Conservation (phyloP, 225 moss, liverwort and hornwort species). For the Anthoceros angustus region DNA sequence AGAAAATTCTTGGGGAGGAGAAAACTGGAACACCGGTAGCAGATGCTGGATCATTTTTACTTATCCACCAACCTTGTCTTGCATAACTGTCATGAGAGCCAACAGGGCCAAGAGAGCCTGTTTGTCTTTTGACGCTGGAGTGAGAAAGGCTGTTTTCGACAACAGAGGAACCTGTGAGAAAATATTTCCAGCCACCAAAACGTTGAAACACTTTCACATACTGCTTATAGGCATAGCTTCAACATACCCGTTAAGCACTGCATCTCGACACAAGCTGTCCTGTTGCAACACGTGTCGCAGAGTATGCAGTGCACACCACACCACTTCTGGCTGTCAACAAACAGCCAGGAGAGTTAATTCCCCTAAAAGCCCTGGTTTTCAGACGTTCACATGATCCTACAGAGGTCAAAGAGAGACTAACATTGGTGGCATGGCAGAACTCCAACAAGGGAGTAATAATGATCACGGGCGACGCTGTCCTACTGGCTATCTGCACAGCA, state of each 20-base stretch:
- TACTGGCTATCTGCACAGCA: constrained; percentile 51
- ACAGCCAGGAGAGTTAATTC: neutral
- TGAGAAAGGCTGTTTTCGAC: too few species aligned
- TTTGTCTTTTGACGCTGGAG: too few species aligned
- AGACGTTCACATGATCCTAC: neutral
- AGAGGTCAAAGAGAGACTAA: constrained; percentile 15
- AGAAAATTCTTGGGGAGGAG: constrained; percentile 51
- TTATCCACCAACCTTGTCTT: neutral
- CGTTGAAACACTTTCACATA: neutral
- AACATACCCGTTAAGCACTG: neutral
- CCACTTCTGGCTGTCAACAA: neutral
- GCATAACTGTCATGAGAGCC: too few species aligned
- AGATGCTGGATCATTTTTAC: neutral
- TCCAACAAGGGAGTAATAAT: constrained; percentile 61
- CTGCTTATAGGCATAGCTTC: neutral
- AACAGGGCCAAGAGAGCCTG: too few species aligned
- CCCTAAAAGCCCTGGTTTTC: too few species aligned
- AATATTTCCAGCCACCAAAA: too few species aligned
- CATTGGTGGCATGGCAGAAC: constrained; percentile 62
- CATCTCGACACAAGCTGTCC: neutral
- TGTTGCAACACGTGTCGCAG: neutral
- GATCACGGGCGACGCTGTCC: constrained; percentile 36
- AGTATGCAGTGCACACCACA: neutral
- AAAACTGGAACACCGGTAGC: constrained; percentile 28
- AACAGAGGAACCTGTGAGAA: too few species aligned